A percentile compares a stretch with the other conserved stretches of the same genome.
These are phyloP conservation scores for Apiospora phragmitis DNA, from an alignment of 2,329 filamentous ascomycete species.

Conservation along the genomic window DNA sequence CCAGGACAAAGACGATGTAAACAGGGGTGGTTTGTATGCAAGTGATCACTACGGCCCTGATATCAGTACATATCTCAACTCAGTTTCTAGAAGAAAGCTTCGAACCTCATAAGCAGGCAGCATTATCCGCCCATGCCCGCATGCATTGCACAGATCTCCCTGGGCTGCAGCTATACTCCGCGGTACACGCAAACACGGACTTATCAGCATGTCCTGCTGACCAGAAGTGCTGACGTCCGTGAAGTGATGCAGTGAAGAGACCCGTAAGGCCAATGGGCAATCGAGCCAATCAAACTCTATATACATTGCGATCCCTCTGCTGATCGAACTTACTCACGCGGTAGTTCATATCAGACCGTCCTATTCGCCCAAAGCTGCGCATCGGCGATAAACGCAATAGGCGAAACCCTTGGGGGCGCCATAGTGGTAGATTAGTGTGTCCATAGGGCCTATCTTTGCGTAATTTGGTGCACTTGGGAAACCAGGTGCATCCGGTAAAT, in stretches of 20 bases:
- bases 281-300: not conserved
- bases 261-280: not conserved
- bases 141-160: not conserved
- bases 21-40: not conserved
- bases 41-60: not conserved
- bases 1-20: not conserved
- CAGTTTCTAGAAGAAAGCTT: not conserved
- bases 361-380: not conserved
- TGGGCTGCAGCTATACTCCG: not conserved
- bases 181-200: not conserved
- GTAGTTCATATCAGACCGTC: not conserved
- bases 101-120: not conserved
- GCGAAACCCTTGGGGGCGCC: constrained; percentile 4
- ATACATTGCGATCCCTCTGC: not conserved
- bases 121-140: not conserved
- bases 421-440: not conserved
- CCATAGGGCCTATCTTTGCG: not conserved
- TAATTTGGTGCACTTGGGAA: not conserved
- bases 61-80: not conserved
- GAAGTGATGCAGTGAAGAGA: not conserved
- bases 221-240: not conserved
- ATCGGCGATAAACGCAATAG: constrained; percentile 7
- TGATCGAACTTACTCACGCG: not conserved
- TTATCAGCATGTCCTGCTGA: not conserved
- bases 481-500: not conserved